Conservation (phyloP, 2,329 filamentous ascomycete genomes). For the Emmonsia crescens region DNA sequence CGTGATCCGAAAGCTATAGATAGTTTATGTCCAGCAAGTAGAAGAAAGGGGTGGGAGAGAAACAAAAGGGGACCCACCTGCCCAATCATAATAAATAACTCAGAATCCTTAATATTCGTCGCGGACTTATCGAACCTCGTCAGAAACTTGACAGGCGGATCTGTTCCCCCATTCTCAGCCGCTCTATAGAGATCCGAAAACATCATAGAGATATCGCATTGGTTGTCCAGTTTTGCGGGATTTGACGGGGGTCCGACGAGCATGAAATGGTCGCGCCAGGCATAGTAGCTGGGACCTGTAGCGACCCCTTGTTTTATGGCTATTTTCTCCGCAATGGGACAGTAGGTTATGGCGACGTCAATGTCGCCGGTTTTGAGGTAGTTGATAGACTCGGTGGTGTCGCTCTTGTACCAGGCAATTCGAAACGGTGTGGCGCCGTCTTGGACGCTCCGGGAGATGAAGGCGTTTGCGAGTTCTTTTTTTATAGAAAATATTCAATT, state of each 20-base stretch:
- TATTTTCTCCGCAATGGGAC: constrained; percentile 32
- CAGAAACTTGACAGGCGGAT: constrained; percentile 32
- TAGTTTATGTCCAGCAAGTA: background rate
- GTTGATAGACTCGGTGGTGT: constrained; percentile 38
- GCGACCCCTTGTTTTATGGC: constrained; percentile 33
- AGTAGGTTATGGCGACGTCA: constrained; percentile 40
- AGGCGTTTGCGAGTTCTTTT: constrained; percentile 29
- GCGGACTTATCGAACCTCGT: constrained; percentile 40
- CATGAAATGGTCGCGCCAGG: constrained; percentile 39
- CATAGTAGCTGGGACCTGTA: constrained; percentile 28
- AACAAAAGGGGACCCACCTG: constrained; percentile 20
- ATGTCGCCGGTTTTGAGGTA: constrained; percentile 30
- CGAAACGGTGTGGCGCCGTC: constrained; percentile 25
- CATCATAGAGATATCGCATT: constrained; percentile 22
- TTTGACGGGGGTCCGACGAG: constrained; percentile 31
- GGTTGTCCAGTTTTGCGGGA: constrained; percentile 24
- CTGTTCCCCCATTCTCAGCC: constrained; percentile 23
- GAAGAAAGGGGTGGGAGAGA: background rate
- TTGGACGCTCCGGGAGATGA: constrained; percentile 25
- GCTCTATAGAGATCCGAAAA: constrained; percentile 27
- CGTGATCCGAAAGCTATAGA: background rate
- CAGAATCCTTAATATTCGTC: constrained; percentile 40
- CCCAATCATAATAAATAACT: constrained; percentile 37
- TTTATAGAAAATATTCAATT: too few relatives aligned
- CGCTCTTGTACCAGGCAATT: constrained; percentile 38